Percentiles rank a stretch among this genome's conserved stretches.
Conservation (phyloP, 75 land plant species). For the Gnetum montanum region DNA sequence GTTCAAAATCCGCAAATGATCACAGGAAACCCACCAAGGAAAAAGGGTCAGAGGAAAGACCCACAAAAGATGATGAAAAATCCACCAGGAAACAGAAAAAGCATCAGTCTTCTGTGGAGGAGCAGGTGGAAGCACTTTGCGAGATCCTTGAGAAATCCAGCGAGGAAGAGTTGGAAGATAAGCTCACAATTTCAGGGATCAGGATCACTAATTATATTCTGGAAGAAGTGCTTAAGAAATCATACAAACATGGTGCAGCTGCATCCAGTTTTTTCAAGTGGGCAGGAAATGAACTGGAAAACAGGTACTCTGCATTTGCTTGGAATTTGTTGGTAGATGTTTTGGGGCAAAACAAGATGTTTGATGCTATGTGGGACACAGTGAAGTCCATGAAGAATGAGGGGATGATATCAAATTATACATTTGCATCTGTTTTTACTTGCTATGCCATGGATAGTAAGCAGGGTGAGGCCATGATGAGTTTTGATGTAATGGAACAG, state of each 20-base stretch:
- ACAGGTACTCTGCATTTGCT: constrained; percentile 11
- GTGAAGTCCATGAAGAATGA: constrained; percentile 27
- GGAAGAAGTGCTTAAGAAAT: constrained; percentile 5
- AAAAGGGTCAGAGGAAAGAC: too few relatives aligned
- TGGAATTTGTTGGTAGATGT: constrained; percentile 53
- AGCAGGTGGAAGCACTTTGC: not conserved
- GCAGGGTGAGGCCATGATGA: constrained; percentile 8
- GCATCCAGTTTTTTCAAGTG: constrained; percentile 7
- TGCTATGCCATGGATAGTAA: constrained; percentile 6
- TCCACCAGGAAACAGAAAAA: too few relatives aligned
- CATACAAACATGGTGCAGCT: not conserved
- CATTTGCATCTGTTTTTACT: constrained; percentile 11
- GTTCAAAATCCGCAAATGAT: too few relatives aligned
- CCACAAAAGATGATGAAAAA: too few relatives aligned
- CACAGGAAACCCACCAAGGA: too few relatives aligned
- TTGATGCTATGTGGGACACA: constrained; percentile 54
- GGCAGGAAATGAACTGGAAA: not conserved
- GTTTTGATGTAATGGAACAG: constrained; percentile 8
- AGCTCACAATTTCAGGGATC: not conserved
- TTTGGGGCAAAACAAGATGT: constrained; percentile 37
- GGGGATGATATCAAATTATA: constrained; percentile 1
- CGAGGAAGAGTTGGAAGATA: not conserved
- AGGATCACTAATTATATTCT: not conserved
- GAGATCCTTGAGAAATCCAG: not conserved
- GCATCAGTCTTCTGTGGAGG: too few relatives aligned